phyloP scores from a whole-genome alignment of 2,329 filamentous ascomycete genomes.

The Alternaria infectoria region DNA sequence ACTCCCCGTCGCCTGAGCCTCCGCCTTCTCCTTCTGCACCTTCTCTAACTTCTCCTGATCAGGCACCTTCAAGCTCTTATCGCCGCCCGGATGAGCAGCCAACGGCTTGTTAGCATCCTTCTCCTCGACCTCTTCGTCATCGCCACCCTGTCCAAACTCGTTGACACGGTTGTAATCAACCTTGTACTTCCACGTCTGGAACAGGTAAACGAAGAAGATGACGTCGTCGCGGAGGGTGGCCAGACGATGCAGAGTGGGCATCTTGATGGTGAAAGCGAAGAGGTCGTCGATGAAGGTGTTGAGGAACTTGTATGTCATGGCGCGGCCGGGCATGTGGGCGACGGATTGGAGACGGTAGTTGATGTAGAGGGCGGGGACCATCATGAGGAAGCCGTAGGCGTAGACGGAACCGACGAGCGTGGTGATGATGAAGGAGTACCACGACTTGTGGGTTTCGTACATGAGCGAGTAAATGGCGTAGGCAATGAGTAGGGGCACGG shows the following conservation, averaged over 20 bases:
- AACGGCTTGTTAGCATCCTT: constrained; percentile 54
- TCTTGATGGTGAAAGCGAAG: constrained; percentile 99
- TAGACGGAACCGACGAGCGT: constrained; percentile 96
- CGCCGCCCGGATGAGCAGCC: constrained; percentile 40
- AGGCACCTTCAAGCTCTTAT: constrained; percentile 34
- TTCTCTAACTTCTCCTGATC: constrained; percentile 23
- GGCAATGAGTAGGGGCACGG: constrained; percentile 84
- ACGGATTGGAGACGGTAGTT: constrained; percentile 93
- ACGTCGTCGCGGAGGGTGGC: constrained; percentile 93
- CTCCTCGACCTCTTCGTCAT: constrained; percentile 69
- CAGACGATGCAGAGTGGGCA: constrained; percentile 91
- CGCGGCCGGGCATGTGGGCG: constrained; percentile 94
- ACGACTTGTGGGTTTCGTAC: constrained; percentile 95
- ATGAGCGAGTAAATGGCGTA: constrained; percentile 91
- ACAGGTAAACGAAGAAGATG: constrained; percentile 97
- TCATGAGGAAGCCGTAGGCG: constrained; percentile 98
- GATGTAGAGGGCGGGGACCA: constrained; percentile 97
- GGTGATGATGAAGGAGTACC: constrained; percentile 95
- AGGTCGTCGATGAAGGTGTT: constrained; percentile 99
- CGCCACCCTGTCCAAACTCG: constrained; percentile 98
- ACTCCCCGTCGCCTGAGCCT: constrained; percentile 27
- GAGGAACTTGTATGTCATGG: constrained; percentile 97
- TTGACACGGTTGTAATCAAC: constrained; percentile 92
- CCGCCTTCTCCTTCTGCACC: constrained; percentile 24
- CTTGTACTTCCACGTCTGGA: constrained; percentile 92